phyloP scores from a whole-genome alignment of 2,329 filamentous ascomycete genomes.

The Epicoccum nigrum region DNA sequence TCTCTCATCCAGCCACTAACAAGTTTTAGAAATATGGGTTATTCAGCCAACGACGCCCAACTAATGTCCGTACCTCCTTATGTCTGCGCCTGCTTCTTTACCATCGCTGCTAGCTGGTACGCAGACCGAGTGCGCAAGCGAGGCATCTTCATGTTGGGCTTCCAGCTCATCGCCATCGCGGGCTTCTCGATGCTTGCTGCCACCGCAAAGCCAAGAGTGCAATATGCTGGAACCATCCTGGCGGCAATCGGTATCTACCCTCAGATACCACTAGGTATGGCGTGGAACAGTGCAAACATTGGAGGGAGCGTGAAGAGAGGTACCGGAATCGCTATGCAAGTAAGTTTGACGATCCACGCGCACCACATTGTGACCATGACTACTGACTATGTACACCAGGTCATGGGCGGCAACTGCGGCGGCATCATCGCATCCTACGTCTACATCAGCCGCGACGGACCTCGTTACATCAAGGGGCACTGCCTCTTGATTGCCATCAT shows the following conservation, averaged over 20 bases:
- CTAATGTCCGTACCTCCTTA: conserved; percentile 64
- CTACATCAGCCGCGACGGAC: conserved; percentile 53
- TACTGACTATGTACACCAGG: conserved; percentile 20
- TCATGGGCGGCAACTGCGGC: conserved; percentile 67
- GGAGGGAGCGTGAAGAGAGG: conserved; percentile 61
- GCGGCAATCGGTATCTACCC: conserved; percentile 57
- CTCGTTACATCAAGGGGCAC: conserved; percentile 55
- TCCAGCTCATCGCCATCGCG: conserved; percentile 61
- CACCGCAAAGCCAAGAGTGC: conserved; percentile 32
- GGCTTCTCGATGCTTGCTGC: conserved; percentile 44
- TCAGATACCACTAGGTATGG: conserved; percentile 61
- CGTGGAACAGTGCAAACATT: conserved; percentile 66
- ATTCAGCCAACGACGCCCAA: conserved; percentile 52
- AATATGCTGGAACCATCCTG: conserved; percentile 44
- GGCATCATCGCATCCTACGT: conserved; percentile 69
- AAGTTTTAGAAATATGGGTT: conserved; percentile 60
- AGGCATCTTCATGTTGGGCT: conserved; percentile 39
- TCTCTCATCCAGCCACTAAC: conserved; percentile 60
- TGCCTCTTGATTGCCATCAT: conserved; percentile 53
- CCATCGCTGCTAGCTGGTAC: conserved; percentile 39
- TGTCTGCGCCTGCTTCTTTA: conserved; percentile 52
- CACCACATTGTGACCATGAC: neutral
- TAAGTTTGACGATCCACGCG: neutral
- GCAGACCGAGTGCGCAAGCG: conserved; percentile 38
- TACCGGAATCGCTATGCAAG: conserved; percentile 62